Percentiles rank a stretch among this genome's conserved stretches.
phyloP scores from a whole-genome alignment of 202 grass and related monocot species.

The Saccharum hybrid region DNA sequence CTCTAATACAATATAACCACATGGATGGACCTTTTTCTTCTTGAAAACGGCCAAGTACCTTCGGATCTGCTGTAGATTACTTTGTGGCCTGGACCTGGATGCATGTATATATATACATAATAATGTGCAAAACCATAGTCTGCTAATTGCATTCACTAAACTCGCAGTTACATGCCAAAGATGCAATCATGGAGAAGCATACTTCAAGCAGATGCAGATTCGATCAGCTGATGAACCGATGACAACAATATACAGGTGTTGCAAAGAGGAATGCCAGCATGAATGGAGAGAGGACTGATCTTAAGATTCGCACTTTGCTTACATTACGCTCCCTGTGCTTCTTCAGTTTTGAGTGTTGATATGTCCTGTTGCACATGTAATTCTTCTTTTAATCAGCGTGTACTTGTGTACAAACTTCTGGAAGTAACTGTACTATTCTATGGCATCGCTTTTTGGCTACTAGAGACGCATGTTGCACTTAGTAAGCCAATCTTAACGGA shows the following conservation, averaged over 20 bases:
- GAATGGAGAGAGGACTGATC: slow-evolving; percentile 69
- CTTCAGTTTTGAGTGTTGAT: slow-evolving; percentile 16
- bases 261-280: slow-evolving; percentile 48
- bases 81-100: neutral
- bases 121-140: neutral
- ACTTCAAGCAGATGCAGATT: slow-evolving; percentile 62
- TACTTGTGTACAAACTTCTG: neutral
- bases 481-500: too few species aligned
- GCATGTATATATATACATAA: neutral
- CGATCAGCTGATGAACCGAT: slow-evolving; percentile 69
- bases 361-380: neutral
- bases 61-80: neutral
- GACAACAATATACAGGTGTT: slow-evolving; percentile 62
- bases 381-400: neutral
- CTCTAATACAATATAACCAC: neutral
- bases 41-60: neutral
- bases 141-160: slow-evolving; percentile 18
- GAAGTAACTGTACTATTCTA: neutral
- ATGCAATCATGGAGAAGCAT: slow-evolving; percentile 66
- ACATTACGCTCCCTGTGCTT: neutral
- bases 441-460: too few species aligned
- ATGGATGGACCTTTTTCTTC: neutral
- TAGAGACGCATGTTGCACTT: too few species aligned
- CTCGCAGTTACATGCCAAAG: slow-evolving; percentile 61
- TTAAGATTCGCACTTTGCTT: neutral